Conservation (phyloP, 1,284 basidiomycete species). For the Mycosarcoma mackinlayi region DNA sequence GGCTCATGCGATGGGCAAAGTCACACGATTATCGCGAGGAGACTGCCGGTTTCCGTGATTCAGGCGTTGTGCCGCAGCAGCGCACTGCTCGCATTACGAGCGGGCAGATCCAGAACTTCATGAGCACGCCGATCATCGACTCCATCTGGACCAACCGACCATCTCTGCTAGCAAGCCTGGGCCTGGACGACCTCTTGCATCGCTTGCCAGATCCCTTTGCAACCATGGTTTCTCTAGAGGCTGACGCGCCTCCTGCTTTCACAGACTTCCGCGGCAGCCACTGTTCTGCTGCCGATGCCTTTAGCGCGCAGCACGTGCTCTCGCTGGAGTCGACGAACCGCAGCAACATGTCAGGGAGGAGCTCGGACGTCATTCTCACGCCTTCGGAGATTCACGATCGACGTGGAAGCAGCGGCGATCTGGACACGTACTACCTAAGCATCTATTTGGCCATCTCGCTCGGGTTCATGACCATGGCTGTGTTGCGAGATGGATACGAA, state of each 20-base stretch:
- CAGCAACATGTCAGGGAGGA: background rate
- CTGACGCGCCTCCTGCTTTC: background rate
- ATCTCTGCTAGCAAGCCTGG: conserved; percentile 12
- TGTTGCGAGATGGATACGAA: conserved; percentile 56
- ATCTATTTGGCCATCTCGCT: conserved; percentile 57
- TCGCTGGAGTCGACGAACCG: conserved; percentile 5
- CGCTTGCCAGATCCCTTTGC: conserved; percentile 17
- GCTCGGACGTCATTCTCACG: background rate
- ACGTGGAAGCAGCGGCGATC: conserved; percentile 25
- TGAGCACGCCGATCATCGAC: conserved; percentile 40
- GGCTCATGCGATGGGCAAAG: conserved; percentile 65
- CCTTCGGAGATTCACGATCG: background rate
- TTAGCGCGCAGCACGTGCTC: conserved; percentile 22
- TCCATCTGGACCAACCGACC: conserved; percentile 35
- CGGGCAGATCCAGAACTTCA: conserved; percentile 32
- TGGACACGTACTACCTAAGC: conserved; percentile 61
- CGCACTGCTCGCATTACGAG: conserved; percentile 13
- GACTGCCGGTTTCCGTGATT: conserved; percentile 1
- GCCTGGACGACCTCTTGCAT: conserved; percentile 21
- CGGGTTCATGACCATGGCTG: conserved; percentile 54
- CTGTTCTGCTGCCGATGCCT: conserved; percentile 3
- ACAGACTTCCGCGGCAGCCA: background rate
- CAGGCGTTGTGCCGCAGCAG: conserved; percentile 1
- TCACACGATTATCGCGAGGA: conserved; percentile 55
- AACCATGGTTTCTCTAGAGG: background rate